Conservation (phyloP, 129 eudicot species). For the Calendula officinalis region DNA sequence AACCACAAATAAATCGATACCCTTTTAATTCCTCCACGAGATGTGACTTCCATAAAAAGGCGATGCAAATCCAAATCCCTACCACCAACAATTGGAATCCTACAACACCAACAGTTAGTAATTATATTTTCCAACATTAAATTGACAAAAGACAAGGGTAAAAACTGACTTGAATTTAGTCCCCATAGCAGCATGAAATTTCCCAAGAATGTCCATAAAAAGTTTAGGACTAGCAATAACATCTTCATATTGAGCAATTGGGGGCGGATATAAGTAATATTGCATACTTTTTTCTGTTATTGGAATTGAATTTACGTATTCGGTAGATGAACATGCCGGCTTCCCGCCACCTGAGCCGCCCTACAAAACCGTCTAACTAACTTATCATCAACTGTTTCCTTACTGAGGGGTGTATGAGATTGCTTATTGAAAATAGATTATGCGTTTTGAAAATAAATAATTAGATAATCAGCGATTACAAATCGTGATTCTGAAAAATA, state of each 20-base stretch:
- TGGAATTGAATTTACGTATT: slow-evolving; percentile 28
- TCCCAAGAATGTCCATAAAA: slow-evolving; percentile 66
- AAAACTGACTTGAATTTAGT: slow-evolving; percentile 74
- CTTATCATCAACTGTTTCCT: background rate
- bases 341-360: slow-evolving; percentile 10
- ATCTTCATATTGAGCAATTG: slow-evolving; percentile 63
- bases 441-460: too few relatives aligned
- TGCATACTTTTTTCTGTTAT: slow-evolving; percentile 10
- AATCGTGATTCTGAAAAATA: too few relatives aligned
- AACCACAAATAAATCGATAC: slow-evolving; percentile 3
- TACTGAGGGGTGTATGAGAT: too few relatives aligned
- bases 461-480: too few relatives aligned
- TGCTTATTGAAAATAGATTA: too few relatives aligned
- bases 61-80: slow-evolving; percentile 22
- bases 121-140: background rate
- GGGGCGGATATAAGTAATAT: slow-evolving; percentile 51
- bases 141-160: background rate
- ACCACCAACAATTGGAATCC: slow-evolving; percentile 22
- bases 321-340: slow-evolving; percentile 44
- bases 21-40: slow-evolving; percentile 27
- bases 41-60: slow-evolving; percentile 26
- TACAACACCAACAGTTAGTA: slow-evolving; percentile 6
- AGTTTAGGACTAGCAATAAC: slow-evolving; percentile 50
- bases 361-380: background rate
- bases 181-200: slow-evolving; percentile 85